Base-by-base conservation (phyloP, 1,284 basidiomycete species). In the Ceratobasidium papillatum region DNA sequence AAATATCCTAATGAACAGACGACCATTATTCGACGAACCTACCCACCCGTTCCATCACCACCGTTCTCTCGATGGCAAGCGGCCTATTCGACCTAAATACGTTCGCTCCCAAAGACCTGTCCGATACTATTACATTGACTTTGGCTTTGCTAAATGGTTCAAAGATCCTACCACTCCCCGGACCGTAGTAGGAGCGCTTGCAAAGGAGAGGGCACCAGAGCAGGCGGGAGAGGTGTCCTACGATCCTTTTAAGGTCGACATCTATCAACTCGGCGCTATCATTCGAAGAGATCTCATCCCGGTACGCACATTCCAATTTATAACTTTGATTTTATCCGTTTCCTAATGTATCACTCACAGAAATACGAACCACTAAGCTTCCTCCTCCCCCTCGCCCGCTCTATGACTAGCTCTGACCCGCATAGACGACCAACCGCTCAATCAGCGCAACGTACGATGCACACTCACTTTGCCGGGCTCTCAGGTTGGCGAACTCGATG, bases 91-190 rank as follows among this genome's bases (percentile, higher is more conserved):
- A 7, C 64, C 64, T 4, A 5, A 36, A n/a, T 66, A 66, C n/a
- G 34, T 36, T 8, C n/a, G 64, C 7, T 54, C 49, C 11, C 36
- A 66, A 30, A 51, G 25, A 17, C 22, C 12, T n/a, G 32, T 52
- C 27, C 62, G 62, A 22, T 64, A 64, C 43, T 64, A 64, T 27
- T 64, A 41, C 27, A 47, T 64, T 14, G 62, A 64, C 27, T 30
- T 64, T 3, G 62, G 62, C 14, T 64, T 47, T 38, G 62, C 62
- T 17, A 64, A 64, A 27, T 52, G 64, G 64, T 66, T 66, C 47
- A 8, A 27, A 14, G 64, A 66, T 34, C 47, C 45, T 22, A 52
- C 19, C 32, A 45, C 12, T 32, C 64, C 64, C 3, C 64, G 64
- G 22, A 30, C 27, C 14, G 11, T 52, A 12, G 25, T 30, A 4